Base-by-base conservation (phyloP, 2,329 filamentous ascomycete genomes). In the Pseudocercospora fuligena region DNA sequence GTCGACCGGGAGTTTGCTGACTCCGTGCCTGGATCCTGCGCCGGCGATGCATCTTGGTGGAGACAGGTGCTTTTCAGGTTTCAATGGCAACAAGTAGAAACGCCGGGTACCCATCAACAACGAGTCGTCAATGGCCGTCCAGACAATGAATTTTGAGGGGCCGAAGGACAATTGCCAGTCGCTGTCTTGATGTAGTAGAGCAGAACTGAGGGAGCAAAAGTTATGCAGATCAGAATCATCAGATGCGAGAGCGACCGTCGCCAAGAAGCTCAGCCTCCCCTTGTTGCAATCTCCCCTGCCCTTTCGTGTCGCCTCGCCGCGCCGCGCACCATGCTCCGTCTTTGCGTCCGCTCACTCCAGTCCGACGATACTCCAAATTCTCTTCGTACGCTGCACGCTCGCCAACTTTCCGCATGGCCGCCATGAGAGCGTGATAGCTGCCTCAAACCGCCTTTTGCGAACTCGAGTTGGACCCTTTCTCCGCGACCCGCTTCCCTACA, bases 11-110 rank as follows among this genome's bases (percentile, higher is more conserved):
- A 29, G 21, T n/a, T 54, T 25, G 51, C 51, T 56, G 51, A 27
- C 25, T 14, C 51, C 51, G 51, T 56, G 8, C 51, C 51, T 56
- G 51, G 36, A 27, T 31, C 23, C 23, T 16, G 21, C 51, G 46
- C 27, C 25, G 51, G 51, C 23, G 23, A 56, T 31, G 51, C 51
- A 56, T 56, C 51, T 56, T 25, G 51, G 21, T 29, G 49, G 46
- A 23, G n/a, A 7, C n/a, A 3, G 46, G 21, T 16, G 16, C n/a
- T 47, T 54, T 25, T 27, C 46, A 49, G 7, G 49, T n/a, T 27
- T 29, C 49, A 53, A 53, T 53, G 49, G 49, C 49, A 53, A 53
- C 16, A 27, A 6, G 12, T 19, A 53, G 16, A 14, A 53, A 21
- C 19, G 49, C 49, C 29, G 9, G 29, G 29, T 31, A 8, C 29